These are phyloP conservation scores for Eucalyptus curtisii DNA, from an alignment of 345 rosid species.

Conservation along the genomic window DNA sequence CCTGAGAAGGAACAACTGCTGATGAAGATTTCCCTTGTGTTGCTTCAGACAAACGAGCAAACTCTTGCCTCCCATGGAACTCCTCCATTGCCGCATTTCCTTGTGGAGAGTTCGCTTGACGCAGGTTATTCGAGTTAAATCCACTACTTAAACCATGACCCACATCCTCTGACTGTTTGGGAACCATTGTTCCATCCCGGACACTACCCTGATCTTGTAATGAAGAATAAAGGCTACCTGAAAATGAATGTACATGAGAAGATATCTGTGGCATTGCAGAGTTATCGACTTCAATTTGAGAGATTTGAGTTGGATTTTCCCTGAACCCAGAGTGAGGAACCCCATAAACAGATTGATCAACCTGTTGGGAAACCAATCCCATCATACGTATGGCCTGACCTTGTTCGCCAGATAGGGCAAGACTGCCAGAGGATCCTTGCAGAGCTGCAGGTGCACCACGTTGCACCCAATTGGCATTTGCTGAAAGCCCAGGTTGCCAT, in stretches of 20 bases:
- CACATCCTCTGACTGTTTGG: slow-evolving; percentile 28
- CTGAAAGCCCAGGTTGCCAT: slow-evolving; percentile 2
- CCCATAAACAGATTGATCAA: slow-evolving; percentile 42
- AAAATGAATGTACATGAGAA: neutral
- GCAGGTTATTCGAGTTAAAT: slow-evolving; percentile 28
- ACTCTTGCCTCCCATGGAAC: slow-evolving; percentile 21
- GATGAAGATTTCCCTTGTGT: slow-evolving; percentile 22
- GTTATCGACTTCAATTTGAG: slow-evolving; percentile 8
- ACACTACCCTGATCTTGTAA: neutral
- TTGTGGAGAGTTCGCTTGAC: slow-evolving; percentile 25
- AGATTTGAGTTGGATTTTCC: slow-evolving; percentile 22
- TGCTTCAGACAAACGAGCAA: slow-evolving; percentile 21
- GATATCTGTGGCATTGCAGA: neutral
- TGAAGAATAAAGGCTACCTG: neutral
- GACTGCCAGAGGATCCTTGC: slow-evolving; percentile 30
- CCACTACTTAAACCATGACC: slow-evolving; percentile 27
- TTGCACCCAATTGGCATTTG: slow-evolving; percentile 31
- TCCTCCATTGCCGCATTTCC: slow-evolving; percentile 23
- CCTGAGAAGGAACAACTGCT: slow-evolving; percentile 28
- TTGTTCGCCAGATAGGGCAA: slow-evolving; percentile 19
- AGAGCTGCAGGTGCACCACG: slow-evolving; percentile 18
- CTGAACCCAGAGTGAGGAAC: slow-evolving; percentile 33
- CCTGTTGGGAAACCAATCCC: slow-evolving; percentile 39
- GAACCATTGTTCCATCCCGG: slow-evolving; percentile 17
- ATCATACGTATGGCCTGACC: slow-evolving; percentile 17